A percentile compares a stretch with the other conserved stretches of the same genome.
Conservation (phyloP, 2,329 filamentous ascomycete species). For the Rhynchosporium secalis region DNA sequence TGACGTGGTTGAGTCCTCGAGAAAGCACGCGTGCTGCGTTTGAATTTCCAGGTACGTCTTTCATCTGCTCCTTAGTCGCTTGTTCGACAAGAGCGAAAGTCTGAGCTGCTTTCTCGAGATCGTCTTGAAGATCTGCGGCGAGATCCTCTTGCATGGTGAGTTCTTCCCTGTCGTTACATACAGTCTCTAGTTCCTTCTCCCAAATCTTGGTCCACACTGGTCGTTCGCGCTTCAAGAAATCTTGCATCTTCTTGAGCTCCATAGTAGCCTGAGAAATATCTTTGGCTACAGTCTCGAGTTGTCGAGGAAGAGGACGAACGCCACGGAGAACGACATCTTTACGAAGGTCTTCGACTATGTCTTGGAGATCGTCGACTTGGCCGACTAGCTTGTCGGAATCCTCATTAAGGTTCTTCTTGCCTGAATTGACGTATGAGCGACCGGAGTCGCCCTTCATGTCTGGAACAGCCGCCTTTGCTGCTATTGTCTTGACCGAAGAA, state of each 20-base stretch:
- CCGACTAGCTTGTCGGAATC: constrained; percentile 90
- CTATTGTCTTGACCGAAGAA: constrained; percentile 72
- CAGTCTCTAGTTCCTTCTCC: constrained; percentile 95
- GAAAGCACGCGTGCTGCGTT: constrained; percentile 57
- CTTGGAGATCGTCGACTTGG: constrained; percentile 95
- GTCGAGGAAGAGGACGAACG: constrained; percentile 84
- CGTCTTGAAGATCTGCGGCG: constrained; percentile 86
- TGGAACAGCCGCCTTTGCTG: constrained; percentile 69
- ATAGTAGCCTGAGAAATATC: constrained; percentile 80
- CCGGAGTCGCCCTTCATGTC: constrained; percentile 76
- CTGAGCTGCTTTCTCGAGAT: constrained; percentile 89
- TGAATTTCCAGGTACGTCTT: constrained; percentile 59
- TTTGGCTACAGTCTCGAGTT: constrained; percentile 85
- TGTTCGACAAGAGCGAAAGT: constrained; percentile 96
- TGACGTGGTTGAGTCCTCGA: constrained; percentile 54
- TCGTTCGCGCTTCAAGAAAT: constrained; percentile 88
- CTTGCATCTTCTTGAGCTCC: constrained; percentile 91
- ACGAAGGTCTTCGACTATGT: constrained; percentile 91
- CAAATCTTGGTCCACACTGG: constrained; percentile 99
- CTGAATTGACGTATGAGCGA: constrained; percentile 78
- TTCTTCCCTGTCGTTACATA: constrained; percentile 93
- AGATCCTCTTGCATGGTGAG: constrained; percentile 96
- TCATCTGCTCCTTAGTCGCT: constrained; percentile 96
- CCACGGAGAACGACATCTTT: constrained; percentile 95
- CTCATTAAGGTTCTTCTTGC: constrained; percentile 81